Base-by-base conservation (phyloP, 2,329 filamentous ascomycete species). In the Cladophialophora psammophila region DNA sequence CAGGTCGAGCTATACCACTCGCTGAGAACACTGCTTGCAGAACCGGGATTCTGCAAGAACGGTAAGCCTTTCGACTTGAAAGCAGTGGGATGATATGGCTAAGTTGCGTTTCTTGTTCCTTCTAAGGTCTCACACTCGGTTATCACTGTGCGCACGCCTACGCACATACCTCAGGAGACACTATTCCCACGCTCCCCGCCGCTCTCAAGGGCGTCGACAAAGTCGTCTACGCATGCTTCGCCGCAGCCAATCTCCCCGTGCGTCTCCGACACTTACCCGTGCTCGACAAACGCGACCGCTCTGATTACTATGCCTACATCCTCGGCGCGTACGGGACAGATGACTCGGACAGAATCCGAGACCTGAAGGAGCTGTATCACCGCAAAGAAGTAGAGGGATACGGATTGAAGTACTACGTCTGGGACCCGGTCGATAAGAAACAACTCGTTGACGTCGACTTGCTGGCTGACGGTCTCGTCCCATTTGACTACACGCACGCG, bases 91-190 rank as follows among this genome's bases (percentile, higher is more conserved):
- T 31, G 35, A 40, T 6, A 26, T 15, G 34, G 20, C 20, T 31
- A 20, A 58, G n/a, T 8, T 35, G 36, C 34, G 20, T 8, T 20
- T 18, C 20, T 26, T 7, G 12, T 15, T 38, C 15, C 20, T 8
- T 13, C 31, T 5, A 40, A 60, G 57, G 57, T 18, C 7, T 31
- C 26, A 50, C 31, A 31, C 57, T 60, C 15, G 57, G 57, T 42
- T 60, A 60, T 31, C 57, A 60, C 26, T 60, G 40, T 42, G 57
- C 26, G 4, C 57, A 60, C 36, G 57, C 57, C 57, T 60, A 60
- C 34, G 32, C 57, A 15, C 36, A 48, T 38, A 60, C 57, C 9
- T 48, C 57, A 12, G 15, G 45, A 42, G 57, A 60, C 15, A 60
- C 38, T 12, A 60, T 50, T 38, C 18, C 57, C 18, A 13, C 57